Conservation (phyloP, 352 stramenopile genomes). For the Globisporangium heterothallicum region DNA sequence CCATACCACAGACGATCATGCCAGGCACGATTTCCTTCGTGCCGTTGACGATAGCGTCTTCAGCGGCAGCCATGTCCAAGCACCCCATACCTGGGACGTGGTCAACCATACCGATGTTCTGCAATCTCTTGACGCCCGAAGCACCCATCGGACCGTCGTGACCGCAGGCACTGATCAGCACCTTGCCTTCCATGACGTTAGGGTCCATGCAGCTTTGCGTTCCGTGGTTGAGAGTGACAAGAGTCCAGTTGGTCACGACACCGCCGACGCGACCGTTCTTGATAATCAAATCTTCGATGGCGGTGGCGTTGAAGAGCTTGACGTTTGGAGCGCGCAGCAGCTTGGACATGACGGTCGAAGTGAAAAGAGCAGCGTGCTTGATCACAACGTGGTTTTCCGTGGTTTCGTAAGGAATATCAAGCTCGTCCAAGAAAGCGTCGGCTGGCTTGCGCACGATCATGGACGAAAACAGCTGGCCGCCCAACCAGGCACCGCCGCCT, state of each 20-base stretch:
- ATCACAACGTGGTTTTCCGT: constrained; percentile 66
- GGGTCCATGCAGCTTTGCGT: constrained; percentile 72
- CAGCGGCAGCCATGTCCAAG: constrained; percentile 52
- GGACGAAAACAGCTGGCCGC: constrained; percentile 57
- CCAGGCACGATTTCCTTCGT: constrained; percentile 61
- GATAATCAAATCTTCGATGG: constrained; percentile 63
- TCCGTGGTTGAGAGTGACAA: constrained; percentile 61
- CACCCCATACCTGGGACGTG: constrained; percentile 53
- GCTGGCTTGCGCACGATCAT: constrained; percentile 69
- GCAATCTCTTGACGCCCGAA: constrained; percentile 56
- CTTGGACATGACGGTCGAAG: constrained; percentile 62
- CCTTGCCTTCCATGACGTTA: constrained; percentile 68
- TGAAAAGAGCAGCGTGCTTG: constrained; percentile 61
- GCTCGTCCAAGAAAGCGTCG: constrained; percentile 53
- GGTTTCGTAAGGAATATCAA: constrained; percentile 60
- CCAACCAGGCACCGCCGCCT: constrained; percentile 51
- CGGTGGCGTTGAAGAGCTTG: constrained; percentile 71
- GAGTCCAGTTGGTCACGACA: constrained; percentile 66
- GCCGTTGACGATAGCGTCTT: constrained; percentile 55
- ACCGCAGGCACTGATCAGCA: constrained; percentile 53
- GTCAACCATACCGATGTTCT: constrained; percentile 62
- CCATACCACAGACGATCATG: constrained; percentile 61
- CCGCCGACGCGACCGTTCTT: constrained; percentile 55
- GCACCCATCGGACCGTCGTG: constrained; percentile 62
- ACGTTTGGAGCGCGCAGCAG: constrained; percentile 48